Evolutionary conservation across 441 rosid species (phyloP), one percentile per base, ranked within the genome.

Genomic region (Arabidopsis lyrata): DNA sequence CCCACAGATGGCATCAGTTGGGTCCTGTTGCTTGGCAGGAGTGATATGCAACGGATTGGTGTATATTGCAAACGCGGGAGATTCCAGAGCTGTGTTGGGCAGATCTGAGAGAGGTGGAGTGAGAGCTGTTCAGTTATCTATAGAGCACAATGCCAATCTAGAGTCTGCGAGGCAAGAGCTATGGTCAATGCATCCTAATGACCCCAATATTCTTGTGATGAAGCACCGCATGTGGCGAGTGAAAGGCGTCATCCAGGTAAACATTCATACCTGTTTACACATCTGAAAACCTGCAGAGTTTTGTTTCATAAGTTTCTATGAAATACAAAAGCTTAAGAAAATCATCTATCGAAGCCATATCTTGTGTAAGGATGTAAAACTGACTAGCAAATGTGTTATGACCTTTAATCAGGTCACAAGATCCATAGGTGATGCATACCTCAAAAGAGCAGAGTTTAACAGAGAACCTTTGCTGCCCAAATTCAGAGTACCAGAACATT

Each of bases 381-480:
- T 63, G 31, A 76, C 16, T 16, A 27, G 22, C 13, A 63, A 52
- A 34, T 55, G 63, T 65, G 34, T 50, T 64, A 13, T 56, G 20
- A 63, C 18, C 6, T 32, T 38, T 8, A 70, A 80, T 45, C 83
- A 87, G 90, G 82, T 88, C 27, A 84, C 93, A 41, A 85, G 82
- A 74, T 82, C 93, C 39, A 83, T 88, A 29, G 90, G 93, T 16
- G 89, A 88, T 63, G 89, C 89, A 56, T 86, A 85, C 75, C 83
- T 88, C 13, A 86, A 88, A 66, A 82, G 72, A 59, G 76, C 86
- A 48, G 93, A 88, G 75, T 85, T 88, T 86, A 86, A 86, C 75
- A 80, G 80, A 79, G 88, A 86, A 76, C 90, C 93, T 15, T 74
- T 86, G 61, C 72, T 70, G 41, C 56, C 77, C 5, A 86, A 85